Conservation (phyloP, 176 grass and related monocot genomes). For the Ananas comosus region DNA sequence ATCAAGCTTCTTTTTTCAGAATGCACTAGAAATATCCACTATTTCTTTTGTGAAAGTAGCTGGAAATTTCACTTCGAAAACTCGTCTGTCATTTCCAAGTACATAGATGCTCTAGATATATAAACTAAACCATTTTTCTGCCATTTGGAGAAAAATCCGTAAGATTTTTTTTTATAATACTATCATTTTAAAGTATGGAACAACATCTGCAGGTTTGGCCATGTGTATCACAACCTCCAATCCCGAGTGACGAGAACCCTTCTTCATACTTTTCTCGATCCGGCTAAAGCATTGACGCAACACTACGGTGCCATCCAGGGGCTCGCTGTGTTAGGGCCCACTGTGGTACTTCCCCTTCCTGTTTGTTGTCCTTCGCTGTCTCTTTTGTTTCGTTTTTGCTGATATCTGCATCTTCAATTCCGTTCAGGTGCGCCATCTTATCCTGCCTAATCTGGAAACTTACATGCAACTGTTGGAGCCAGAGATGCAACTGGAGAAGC, state of each 20-base stretch:
- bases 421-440: slow-evolving; percentile 58
- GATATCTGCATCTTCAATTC: slow-evolving; percentile 6
- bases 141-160: not conserved
- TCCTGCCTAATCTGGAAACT: slow-evolving; percentile 73
- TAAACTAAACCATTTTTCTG: too few relatives aligned
- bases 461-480: slow-evolving; percentile 86
- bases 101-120: too few relatives aligned
- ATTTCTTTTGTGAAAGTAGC: too few relatives aligned
- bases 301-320: slow-evolving; percentile 95
- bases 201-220: slow-evolving; percentile 50
- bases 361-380: not conserved
- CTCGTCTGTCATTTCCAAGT: too few relatives aligned
- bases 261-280: slow-evolving; percentile 80
- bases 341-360: slow-evolving; percentile 39
- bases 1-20: too few relatives aligned
- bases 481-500: slow-evolving; percentile 82
- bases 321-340: slow-evolving; percentile 69
- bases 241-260: slow-evolving; percentile 63
- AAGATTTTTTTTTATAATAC: too few relatives aligned
- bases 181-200: not conserved
- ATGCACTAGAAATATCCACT: too few relatives aligned
- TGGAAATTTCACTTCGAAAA: too few relatives aligned
- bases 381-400: slow-evolving; percentile 21
- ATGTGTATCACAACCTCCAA: slow-evolving; percentile 82
- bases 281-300: slow-evolving; percentile 79